A percentile compares a stretch with the other conserved stretches of the same genome.
Evolutionary conservation across 164 flowering plant species (phyloP).

Genomic region (Kingdonia uniflora): DNA sequence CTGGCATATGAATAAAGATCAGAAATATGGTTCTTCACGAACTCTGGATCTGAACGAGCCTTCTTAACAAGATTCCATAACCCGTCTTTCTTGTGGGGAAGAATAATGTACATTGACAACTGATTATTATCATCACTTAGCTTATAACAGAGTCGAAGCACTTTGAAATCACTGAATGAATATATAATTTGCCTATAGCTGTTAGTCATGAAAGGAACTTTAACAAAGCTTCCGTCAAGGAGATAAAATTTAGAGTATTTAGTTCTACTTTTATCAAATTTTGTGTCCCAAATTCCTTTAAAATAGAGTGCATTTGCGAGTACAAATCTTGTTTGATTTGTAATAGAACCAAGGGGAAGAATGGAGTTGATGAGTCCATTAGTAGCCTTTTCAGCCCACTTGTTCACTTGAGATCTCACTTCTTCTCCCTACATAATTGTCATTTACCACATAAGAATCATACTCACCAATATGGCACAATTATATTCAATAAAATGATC

Average conservation of each 20-base stretch:
- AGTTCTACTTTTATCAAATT: not conserved
- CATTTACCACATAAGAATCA: not conserved
- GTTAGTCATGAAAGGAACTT: constrained; percentile 25
- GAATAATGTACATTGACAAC: no score
- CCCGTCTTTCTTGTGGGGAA: no score
- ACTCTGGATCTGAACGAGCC: constrained; percentile 6
- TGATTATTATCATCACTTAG: not conserved
- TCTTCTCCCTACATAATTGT: not conserved
- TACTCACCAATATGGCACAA: not conserved
- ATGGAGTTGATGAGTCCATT: constrained; percentile 2
- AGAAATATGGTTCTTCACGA: constrained; percentile 9
- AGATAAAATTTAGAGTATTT: no score
- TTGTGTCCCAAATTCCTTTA: not conserved
- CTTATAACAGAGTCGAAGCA: constrained; percentile 14
- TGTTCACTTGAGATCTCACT: not conserved
- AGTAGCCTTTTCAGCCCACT: no score
- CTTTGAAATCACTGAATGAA: constrained; percentile 11
- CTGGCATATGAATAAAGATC: constrained; percentile 8
- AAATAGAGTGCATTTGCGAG: no score
- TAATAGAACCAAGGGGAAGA: not conserved
- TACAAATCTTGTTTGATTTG: not conserved
- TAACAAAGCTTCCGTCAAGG: no score
- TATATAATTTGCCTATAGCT: not conserved
- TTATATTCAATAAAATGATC: no score
- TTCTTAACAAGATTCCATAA: no score